phyloP scores from a whole-genome alignment of 2,329 filamentous ascomycete genomes.

The Microsporum audouinii region DNA sequence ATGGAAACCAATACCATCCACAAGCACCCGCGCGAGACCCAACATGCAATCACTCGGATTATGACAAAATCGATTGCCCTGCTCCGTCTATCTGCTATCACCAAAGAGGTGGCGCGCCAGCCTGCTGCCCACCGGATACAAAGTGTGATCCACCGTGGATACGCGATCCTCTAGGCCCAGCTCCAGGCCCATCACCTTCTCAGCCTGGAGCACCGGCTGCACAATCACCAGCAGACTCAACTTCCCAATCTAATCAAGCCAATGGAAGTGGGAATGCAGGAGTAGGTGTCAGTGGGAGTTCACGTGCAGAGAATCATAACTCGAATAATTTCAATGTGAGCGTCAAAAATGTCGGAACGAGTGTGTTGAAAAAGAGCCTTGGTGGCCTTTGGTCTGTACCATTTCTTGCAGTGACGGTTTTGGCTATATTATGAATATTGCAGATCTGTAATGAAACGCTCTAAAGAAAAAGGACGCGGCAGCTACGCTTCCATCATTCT shows the following conservation, averaged over 20 bases:
- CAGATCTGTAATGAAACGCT: background rate
- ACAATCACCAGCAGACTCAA: background rate
- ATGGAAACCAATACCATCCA: background rate
- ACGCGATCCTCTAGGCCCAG: background rate
- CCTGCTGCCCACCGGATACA: conserved; percentile 20
- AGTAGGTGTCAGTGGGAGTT: conserved; percentile 4
- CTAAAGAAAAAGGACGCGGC: background rate
- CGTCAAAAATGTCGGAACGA: background rate
- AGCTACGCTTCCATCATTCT: conserved; percentile 33
- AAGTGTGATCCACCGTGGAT: conserved; percentile 13
- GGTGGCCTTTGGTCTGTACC: background rate
- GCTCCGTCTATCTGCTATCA: conserved; percentile 17
- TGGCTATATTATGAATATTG: background rate
- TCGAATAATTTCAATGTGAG: background rate
- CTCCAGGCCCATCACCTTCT: background rate
- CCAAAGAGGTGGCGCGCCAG: conserved; percentile 18
- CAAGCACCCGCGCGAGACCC: background rate
- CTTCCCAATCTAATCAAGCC: background rate
- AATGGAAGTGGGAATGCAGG: conserved; percentile 2
- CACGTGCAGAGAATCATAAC: conserved; percentile 1
- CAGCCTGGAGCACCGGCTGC: background rate
- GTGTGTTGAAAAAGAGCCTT: background rate
- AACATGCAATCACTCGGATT: conserved; percentile 7
- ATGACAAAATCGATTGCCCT: conserved; percentile 4
- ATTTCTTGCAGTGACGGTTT: background rate